A percentile compares a stretch with the other conserved stretches of the same genome.
Evolutionary conservation across 2,329 filamentous ascomycete genomes (phyloP).

Genomic region (Microsporum canis): DNA sequence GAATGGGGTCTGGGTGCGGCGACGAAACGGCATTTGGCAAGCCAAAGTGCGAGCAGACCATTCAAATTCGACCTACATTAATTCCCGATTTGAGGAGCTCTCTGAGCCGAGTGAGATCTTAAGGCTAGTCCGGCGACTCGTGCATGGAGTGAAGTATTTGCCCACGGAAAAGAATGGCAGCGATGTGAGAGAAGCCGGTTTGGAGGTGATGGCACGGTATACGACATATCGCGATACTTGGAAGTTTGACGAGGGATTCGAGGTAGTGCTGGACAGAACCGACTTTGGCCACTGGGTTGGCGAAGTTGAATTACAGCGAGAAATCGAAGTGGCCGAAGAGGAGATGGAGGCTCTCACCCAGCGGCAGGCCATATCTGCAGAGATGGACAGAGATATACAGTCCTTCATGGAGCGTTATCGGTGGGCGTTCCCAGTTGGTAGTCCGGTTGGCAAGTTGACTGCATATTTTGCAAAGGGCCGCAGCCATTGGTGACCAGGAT

Average conservation of each 20-base stretch:
- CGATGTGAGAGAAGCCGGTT: constrained; percentile 8
- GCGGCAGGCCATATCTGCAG: constrained; percentile 5
- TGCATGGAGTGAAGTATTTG: constrained; percentile 1
- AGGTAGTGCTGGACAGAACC: constrained; percentile 22
- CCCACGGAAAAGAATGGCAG: constrained; percentile 6
- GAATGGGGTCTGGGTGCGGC: constrained; percentile 20
- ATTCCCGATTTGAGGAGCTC: constrained; percentile 21
- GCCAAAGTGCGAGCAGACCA: constrained; percentile 17
- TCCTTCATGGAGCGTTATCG: constrained; percentile 18
- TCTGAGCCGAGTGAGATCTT: constrained; percentile 13
- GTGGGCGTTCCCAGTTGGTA: constrained; percentile 18
- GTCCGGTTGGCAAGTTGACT: constrained; percentile 21
- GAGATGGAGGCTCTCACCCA: constrained; percentile 2
- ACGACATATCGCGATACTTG: constrained; percentile 20
- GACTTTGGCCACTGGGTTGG: constrained; percentile 25
- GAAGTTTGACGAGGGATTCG: constrained; percentile 20
- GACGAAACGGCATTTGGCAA: constrained; percentile 19
- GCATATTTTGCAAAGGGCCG: constrained; percentile 19
- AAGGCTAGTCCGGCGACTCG: constrained; percentile 6
- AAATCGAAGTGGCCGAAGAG: constrained; percentile 8
- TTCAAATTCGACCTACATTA: constrained; percentile 11
- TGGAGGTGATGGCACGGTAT: constrained; percentile 19
- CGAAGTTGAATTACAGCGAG: constrained; percentile 23
- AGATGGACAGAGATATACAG: constrained; percentile 16
- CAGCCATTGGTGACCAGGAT: background rate